Conservation (phyloP, 1,284 basidiomycete species). For the Microbotryum intermedium region DNA sequence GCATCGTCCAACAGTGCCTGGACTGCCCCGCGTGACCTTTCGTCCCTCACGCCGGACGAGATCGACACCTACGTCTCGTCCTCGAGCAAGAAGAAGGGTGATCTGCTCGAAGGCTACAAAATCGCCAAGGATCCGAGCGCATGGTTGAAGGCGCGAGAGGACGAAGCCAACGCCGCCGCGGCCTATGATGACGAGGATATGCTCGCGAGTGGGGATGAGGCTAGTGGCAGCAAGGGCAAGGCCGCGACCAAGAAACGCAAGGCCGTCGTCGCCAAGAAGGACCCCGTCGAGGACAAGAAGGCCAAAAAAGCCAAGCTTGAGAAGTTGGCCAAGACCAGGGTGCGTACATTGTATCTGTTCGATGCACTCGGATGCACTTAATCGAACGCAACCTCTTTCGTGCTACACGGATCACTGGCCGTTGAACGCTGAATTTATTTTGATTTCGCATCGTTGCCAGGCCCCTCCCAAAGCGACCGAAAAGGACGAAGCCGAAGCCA, state of each 20-base stretch:
- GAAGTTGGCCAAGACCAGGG: slow-evolving; percentile 16
- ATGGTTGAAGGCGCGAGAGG: slow-evolving; percentile 54
- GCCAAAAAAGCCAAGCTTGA: slow-evolving; percentile 18
- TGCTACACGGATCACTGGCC: too few species aligned
- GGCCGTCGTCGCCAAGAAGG: slow-evolving; percentile 27
- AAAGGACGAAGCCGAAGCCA: slow-evolving; percentile 16
- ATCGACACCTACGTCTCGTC: slow-evolving; percentile 74
- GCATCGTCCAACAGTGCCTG: slow-evolving; percentile 57
- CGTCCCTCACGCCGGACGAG: slow-evolving; percentile 64
- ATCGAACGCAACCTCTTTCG: too few species aligned
- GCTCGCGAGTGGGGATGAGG: slow-evolving; percentile 53
- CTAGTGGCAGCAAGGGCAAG: slow-evolving; percentile 52
- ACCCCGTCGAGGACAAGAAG: slow-evolving; percentile 51
- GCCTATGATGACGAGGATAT: slow-evolving; percentile 54
- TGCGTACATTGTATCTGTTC: not conserved
- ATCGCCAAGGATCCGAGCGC: slow-evolving; percentile 68
- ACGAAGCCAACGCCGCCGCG: slow-evolving; percentile 50
- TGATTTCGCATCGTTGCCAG: too few species aligned
- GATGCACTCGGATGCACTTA: too few species aligned
- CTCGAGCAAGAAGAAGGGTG: slow-evolving; percentile 57
- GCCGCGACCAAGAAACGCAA: slow-evolving; percentile 43
- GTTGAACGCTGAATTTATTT: too few species aligned
- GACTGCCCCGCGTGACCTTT: slow-evolving; percentile 73
- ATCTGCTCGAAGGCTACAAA: slow-evolving; percentile 70
- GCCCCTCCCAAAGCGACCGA: too few species aligned